Evolutionary conservation across 2,329 filamentous ascomycete species (phyloP).

Genomic region (Sporothrix brunneoviolacea): DNA sequence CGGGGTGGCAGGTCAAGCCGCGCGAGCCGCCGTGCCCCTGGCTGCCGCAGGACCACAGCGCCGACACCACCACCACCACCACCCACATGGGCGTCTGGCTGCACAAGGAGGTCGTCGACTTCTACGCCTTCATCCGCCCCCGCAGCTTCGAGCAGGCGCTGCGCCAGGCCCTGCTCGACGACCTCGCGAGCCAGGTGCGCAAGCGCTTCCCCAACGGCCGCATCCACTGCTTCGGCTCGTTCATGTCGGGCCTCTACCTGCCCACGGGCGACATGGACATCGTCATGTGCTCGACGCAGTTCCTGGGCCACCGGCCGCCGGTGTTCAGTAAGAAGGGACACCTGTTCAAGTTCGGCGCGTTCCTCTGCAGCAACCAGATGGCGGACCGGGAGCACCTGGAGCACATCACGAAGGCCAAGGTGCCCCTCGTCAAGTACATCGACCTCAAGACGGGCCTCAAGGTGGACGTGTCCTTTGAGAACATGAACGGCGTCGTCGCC

Average conservation of each 20-base stretch:
- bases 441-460: slow-evolving; percentile 72
- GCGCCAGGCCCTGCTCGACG: slow-evolving; percentile 63
- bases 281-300: slow-evolving; percentile 62
- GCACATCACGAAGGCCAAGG: slow-evolving; percentile 68
- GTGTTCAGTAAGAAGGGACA: slow-evolving; percentile 46
- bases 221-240: slow-evolving; percentile 82
- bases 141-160: slow-evolving; percentile 69
- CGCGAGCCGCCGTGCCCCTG: slow-evolving; percentile 54
- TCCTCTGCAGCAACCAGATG: slow-evolving; percentile 51
- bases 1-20: slow-evolving; percentile 43
- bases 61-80: slow-evolving; percentile 29
- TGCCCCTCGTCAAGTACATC: slow-evolving; percentile 87
- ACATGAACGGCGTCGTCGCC: slow-evolving; percentile 71
- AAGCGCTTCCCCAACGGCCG: slow-evolving; percentile 53
- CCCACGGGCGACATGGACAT: slow-evolving; percentile 87
- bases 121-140: slow-evolving; percentile 78
- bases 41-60: slow-evolving; percentile 49
- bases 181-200: slow-evolving; percentile 56
- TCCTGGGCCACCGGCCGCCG: slow-evolving; percentile 45
- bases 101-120: slow-evolving; percentile 85
- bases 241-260: slow-evolving; percentile 69
- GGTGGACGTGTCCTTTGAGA: slow-evolving; percentile 94
- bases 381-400: slow-evolving; percentile 54
- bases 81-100: slow-evolving; percentile 54
- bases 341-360: slow-evolving; percentile 56